Evolutionary conservation across 2,329 filamentous ascomycete species (phyloP).

Genomic region (Didymella sp.): DNA sequence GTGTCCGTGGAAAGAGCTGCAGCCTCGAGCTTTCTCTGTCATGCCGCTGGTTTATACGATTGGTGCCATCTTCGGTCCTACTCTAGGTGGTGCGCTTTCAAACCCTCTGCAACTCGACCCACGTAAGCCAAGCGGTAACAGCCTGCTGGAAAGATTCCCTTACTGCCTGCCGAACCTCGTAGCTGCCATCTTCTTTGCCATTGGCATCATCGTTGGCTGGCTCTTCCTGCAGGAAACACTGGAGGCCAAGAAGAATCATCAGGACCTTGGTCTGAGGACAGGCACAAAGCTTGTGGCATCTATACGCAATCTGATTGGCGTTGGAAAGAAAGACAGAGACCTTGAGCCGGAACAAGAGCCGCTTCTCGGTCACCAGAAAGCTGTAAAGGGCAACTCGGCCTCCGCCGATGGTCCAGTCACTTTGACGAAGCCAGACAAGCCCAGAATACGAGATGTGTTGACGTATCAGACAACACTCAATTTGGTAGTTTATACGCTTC

Average conservation of each 20-base stretch:
- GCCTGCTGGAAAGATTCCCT: conserved; percentile 77
- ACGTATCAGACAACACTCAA: conserved; percentile 76
- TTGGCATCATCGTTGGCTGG: conserved; percentile 75
- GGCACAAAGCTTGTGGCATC: conserved; percentile 67
- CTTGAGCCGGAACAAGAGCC: conserved; percentile 37
- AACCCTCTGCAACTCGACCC: conserved; percentile 80
- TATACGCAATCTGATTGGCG: conserved; percentile 30
- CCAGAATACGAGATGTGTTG: conserved; percentile 69
- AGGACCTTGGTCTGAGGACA: conserved; percentile 77
- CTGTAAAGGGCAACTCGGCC: conserved; percentile 25
- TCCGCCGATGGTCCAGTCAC: conserved; percentile 1
- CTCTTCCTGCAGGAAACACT: conserved; percentile 90
- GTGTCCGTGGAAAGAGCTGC: conserved; percentile 83
- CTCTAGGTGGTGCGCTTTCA: conserved; percentile 85
- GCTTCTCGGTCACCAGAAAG: conserved; percentile 37
- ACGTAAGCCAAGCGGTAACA: conserved; percentile 65
- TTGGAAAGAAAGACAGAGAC: conserved; percentile 19
- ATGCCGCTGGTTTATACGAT: conserved; percentile 94
- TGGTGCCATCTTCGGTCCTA: conserved; percentile 84
- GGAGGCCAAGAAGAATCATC: conserved; percentile 69
- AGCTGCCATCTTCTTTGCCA: conserved; percentile 75
- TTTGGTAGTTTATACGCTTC: conserved; percentile 76
- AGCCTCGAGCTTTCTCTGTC: conserved; percentile 86
- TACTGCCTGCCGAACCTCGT: conserved; percentile 86
- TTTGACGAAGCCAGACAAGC: conserved; percentile 26